phyloP scores from a whole-genome alignment of 2,329 filamentous ascomycete species.

The Lasiodiplodia hormozganensis region DNA sequence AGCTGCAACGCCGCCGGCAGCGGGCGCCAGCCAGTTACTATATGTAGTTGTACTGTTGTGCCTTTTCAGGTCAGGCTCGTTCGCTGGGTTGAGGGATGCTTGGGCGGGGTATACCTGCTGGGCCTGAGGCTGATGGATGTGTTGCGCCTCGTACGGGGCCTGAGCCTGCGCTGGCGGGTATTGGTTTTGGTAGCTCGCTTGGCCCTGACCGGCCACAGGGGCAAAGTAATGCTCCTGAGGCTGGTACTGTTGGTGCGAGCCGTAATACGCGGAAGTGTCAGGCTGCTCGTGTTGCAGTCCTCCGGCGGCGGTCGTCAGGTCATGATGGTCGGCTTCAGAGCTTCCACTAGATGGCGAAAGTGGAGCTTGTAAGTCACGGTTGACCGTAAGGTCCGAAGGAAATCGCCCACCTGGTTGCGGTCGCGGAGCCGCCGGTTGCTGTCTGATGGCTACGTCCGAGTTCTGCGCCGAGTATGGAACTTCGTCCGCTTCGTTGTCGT shows the following conservation, averaged over 20 bases:
- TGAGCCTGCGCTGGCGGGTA: slow-evolving; percentile 32
- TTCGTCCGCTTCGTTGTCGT: slow-evolving; percentile 63
- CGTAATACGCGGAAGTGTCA: slow-evolving; percentile 34
- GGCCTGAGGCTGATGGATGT: slow-evolving; percentile 16
- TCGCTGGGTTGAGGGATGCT: slow-evolving; percentile 19
- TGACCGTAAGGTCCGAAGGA: slow-evolving; percentile 89
- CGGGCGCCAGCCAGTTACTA: slow-evolving; percentile 62
- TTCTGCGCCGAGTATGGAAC: slow-evolving; percentile 70
- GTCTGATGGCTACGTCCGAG: slow-evolving; percentile 45
- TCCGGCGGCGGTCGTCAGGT: slow-evolving; percentile 65
- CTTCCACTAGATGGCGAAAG: slow-evolving; percentile 83
- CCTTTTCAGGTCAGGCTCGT: slow-evolving; percentile 32
- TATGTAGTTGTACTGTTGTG: slow-evolving; percentile 54
- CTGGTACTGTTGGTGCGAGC: slow-evolving; percentile 3
- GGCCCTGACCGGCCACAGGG: slow-evolving; percentile 30
- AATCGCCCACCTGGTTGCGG: slow-evolving; percentile 95
- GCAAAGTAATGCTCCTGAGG: slow-evolving; percentile 24
- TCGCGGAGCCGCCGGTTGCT: slow-evolving; percentile 63
- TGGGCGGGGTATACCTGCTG: slow-evolving; percentile 29
- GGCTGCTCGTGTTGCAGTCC: slow-evolving; percentile 52
- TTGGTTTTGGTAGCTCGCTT: slow-evolving; percentile 23
- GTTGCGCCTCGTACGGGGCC: slow-evolving; percentile 31
- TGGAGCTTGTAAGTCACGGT: slow-evolving; percentile 81
- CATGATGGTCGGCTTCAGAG: slow-evolving; percentile 68
- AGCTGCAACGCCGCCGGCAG: slow-evolving; percentile 51